A percentile compares a stretch with the other conserved stretches of the same genome.
Conservation (phyloP, 306 rosid genomes). For the Vachellia pachyceras region DNA sequence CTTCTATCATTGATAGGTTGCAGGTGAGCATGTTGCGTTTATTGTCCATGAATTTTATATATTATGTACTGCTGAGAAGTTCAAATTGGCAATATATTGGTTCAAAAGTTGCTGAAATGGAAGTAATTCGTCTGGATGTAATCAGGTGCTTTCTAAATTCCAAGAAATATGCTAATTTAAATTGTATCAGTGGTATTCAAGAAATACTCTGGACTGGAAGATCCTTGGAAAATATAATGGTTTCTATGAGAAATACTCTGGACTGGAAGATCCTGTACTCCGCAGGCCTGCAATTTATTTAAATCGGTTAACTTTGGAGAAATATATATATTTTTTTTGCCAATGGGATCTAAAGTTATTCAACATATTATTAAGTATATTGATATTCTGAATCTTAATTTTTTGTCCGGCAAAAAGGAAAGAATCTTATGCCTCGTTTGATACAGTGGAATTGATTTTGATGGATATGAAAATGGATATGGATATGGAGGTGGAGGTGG, state of each 20-base stretch:
- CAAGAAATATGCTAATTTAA: constrained; percentile 58
- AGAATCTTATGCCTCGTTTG: too few relatives aligned
- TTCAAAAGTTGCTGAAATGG: constrained; percentile 20
- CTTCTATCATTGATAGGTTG: constrained; percentile 69
- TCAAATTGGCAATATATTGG: constrained; percentile 11
- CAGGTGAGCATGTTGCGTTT: constrained; percentile 65
- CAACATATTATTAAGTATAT: constrained; percentile 18
- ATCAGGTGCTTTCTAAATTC: constrained; percentile 73
- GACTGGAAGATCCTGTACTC: constrained; percentile 50
- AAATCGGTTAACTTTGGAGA: constrained; percentile 3
- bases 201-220: constrained; percentile 61
- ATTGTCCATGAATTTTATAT: neutral
- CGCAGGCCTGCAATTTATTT: constrained; percentile 6
- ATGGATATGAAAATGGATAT: too few relatives aligned
- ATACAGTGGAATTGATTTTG: too few relatives aligned
- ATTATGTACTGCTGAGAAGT: constrained; percentile 9
- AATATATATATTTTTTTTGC: neutral
- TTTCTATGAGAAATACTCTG: constrained; percentile 62
- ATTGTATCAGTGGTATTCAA: constrained; percentile 40
- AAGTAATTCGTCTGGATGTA: constrained; percentile 23
- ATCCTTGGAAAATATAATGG: constrained; percentile 62
- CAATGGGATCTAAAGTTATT: constrained; percentile 19
- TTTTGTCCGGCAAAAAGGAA: too few relatives aligned
- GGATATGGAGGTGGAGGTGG: too few relatives aligned
- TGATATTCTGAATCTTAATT: constrained; percentile 7